Evolutionary conservation across 495 filamentous ascomycete species (phyloP).

Genomic region (Penicillium herquei): DNA sequence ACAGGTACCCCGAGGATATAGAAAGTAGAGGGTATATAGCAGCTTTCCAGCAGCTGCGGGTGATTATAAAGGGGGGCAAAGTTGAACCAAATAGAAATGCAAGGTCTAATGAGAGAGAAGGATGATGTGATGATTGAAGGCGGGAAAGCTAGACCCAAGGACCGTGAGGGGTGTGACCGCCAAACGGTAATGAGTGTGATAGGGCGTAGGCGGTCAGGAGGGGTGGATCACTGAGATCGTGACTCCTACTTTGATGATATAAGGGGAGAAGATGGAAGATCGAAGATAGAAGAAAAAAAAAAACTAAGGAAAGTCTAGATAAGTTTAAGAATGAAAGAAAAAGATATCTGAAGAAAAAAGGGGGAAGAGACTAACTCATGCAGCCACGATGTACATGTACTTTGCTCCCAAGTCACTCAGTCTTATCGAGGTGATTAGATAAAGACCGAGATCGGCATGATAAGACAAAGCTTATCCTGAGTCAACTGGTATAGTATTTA

Average conservation of each 20-base stretch:
- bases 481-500: no score
- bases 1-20: no score
- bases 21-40: neutral
- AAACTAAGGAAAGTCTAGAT: neutral
- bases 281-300: neutral
- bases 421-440: conserved; percentile 26
- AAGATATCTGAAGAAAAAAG: neutral
- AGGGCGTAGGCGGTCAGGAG: conserved; percentile 37
- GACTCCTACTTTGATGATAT: conserved; percentile 1
- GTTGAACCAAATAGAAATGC: conserved; percentile 10
- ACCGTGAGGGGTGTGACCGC: conserved; percentile 35
- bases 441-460: conserved; percentile 21
- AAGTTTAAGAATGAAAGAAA: neutral
- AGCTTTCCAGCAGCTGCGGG: neutral
- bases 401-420: neutral
- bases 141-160: conserved; percentile 31
- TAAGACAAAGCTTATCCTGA: conserved; percentile 18
- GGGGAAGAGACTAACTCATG: conserved; percentile 4
- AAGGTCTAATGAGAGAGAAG: conserved; percentile 19
- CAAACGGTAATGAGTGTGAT: conserved; percentile 38
- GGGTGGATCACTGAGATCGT: conserved; percentile 18
- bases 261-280: neutral
- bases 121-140: conserved; percentile 38
- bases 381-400: conserved; percentile 8
- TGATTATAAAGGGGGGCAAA: neutral